These are phyloP conservation scores for Cystofilobasidium bisporidii DNA, from an alignment of 768 basidiomycete species.

Conservation along the genomic window DNA sequence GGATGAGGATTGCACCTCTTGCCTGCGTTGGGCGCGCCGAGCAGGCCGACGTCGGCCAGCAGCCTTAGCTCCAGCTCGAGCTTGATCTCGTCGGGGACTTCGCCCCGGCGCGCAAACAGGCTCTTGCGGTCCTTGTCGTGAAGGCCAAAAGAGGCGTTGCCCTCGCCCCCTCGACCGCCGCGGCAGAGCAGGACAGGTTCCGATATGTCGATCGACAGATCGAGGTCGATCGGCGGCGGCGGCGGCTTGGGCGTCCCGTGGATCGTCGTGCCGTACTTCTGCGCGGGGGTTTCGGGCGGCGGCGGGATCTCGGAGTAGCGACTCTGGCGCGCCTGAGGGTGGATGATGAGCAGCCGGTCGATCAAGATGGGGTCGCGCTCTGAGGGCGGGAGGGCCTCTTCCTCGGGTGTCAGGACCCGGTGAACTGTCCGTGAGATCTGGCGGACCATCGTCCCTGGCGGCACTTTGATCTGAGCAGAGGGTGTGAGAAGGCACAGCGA, in stretches of 20 bases:
- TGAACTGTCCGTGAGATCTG: conserved; percentile 26
- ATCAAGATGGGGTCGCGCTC: conserved; percentile 15
- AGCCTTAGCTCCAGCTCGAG: conserved; percentile 88
- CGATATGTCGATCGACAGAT: conserved; percentile 8
- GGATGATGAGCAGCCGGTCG: conserved; percentile 10
- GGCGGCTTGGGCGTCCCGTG: conserved; percentile 23
- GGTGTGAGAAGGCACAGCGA: too few relatives aligned
- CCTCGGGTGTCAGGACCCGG: conserved; percentile 15
- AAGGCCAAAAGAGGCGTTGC: conserved; percentile 20
- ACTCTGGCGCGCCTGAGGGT: neutral
- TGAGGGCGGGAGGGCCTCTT: neutral
- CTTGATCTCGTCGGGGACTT: conserved; percentile 58
- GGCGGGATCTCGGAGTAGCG: neutral
- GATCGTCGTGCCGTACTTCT: conserved; percentile 26
- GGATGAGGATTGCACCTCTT: too few relatives aligned
- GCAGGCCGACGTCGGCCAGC: conserved; percentile 86
- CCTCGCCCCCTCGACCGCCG: conserved; percentile 25
- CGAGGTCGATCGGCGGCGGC: conserved; percentile 27
- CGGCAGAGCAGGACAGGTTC: conserved; percentile 16
- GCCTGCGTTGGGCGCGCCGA: conserved; percentile 92
- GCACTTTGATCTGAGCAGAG: conserved; percentile 25
- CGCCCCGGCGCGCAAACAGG: conserved; percentile 49
- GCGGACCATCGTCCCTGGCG: conserved; percentile 25
- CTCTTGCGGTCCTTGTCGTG: conserved; percentile 11
- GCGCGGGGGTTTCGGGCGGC: conserved; percentile 21